phyloP scores from a whole-genome alignment of 2,329 filamentous ascomycete species.

The Diplocarpon rosae region DNA sequence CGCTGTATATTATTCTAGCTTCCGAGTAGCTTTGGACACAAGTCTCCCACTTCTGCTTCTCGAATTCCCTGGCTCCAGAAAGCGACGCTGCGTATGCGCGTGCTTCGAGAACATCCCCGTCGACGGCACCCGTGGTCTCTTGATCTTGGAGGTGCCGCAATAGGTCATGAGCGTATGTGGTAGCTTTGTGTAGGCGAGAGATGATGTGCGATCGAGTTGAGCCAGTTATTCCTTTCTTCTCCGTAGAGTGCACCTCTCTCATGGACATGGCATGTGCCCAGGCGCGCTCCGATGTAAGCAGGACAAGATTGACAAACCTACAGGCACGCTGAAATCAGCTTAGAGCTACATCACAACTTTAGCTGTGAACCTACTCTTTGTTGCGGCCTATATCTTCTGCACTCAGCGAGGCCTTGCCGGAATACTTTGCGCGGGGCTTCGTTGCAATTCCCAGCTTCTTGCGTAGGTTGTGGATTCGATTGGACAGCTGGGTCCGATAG shows the following conservation, averaged over 20 bases:
- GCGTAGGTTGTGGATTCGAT: slow-evolving; percentile 70
- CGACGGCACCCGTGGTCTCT: slow-evolving; percentile 50
- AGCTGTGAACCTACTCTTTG: slow-evolving; percentile 51
- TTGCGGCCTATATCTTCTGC: slow-evolving; percentile 64
- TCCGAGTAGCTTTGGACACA: slow-evolving; percentile 68
- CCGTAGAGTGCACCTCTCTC: slow-evolving; percentile 70
- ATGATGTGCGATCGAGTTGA: slow-evolving; percentile 79
- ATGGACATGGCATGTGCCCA: slow-evolving; percentile 96
- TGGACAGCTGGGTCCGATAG: slow-evolving; percentile 70
- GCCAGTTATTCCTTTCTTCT: slow-evolving; percentile 68
- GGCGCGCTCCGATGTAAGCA: slow-evolving; percentile 79
- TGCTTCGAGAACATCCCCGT: slow-evolving; percentile 71
- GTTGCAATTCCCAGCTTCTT: slow-evolving; percentile 79
- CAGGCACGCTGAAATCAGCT: slow-evolving; percentile 8
- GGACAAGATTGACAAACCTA: slow-evolving; percentile 66
- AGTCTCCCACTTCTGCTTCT: slow-evolving; percentile 75
- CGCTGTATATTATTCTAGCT: slow-evolving; percentile 72
- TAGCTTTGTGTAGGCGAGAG: slow-evolving; percentile 74
- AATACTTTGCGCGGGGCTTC: slow-evolving; percentile 77
- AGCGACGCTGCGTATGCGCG: slow-evolving; percentile 73
- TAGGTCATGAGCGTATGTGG: slow-evolving; percentile 56
- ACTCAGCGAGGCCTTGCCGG: slow-evolving; percentile 53
- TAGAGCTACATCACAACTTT: too few relatives aligned
- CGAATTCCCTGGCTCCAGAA: slow-evolving; percentile 67
- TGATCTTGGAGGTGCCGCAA: slow-evolving; percentile 54